phyloP scores from a whole-genome alignment of 2,329 filamentous ascomycete species.

The Xylaria sp. region DNA sequence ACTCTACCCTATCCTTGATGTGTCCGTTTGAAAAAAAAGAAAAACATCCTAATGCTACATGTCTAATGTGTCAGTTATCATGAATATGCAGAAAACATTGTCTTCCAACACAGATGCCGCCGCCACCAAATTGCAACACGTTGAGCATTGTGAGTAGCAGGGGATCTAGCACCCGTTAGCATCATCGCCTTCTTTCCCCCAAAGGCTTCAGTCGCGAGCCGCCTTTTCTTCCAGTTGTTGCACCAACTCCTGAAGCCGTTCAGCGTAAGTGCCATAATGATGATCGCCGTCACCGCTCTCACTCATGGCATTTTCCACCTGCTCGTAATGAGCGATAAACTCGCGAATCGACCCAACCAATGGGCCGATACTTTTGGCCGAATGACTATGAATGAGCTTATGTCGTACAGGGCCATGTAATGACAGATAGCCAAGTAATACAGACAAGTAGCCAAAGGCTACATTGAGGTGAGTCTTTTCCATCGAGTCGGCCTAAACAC shows the following conservation, averaged over 20 bases:
- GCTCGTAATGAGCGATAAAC: conserved; percentile 63
- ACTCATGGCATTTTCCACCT: conserved; percentile 54
- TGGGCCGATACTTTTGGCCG: conserved; percentile 56
- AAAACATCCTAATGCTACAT: conserved; percentile 30
- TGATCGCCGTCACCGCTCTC: conserved; percentile 49
- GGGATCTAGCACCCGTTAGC: neutral
- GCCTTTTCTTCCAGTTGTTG: conserved; percentile 51
- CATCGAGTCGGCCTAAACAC: conserved; percentile 70
- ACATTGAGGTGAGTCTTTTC: conserved; percentile 84
- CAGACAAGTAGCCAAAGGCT: conserved; percentile 84
- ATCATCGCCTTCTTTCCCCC: neutral
- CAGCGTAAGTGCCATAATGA: conserved; percentile 49
- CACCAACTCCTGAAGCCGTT: conserved; percentile 54
- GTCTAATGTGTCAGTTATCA: conserved; percentile 33
- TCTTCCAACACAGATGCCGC: conserved; percentile 24
- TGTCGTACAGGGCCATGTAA: conserved; percentile 60
- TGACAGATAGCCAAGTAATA: conserved; percentile 84
- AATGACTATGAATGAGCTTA: conserved; percentile 55
- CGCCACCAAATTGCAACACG: conserved; percentile 1
- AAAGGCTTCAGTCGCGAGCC: conserved; percentile 38
- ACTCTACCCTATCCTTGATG: conserved; percentile 23
- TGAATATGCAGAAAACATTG: conserved; percentile 35
- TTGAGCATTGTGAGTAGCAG: conserved; percentile 14
- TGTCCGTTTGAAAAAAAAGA: conserved; percentile 10
- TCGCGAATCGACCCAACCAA: conserved; percentile 64